phyloP scores from a whole-genome alignment of 192 early-diverging fungal genomes.

The Backusella australiensis region DNA sequence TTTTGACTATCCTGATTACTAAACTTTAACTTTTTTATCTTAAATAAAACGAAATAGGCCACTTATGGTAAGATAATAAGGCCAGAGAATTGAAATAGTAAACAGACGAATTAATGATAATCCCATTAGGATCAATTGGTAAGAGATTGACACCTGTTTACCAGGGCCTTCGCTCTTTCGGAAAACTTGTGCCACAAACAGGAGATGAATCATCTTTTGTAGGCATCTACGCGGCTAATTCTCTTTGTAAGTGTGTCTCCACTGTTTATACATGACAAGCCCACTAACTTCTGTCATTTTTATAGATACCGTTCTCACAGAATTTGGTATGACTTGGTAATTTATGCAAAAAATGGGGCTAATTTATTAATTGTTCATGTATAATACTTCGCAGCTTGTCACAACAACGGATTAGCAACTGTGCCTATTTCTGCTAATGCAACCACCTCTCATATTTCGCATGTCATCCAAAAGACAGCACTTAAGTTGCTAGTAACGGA shows the following conservation, averaged over 20 bases:
- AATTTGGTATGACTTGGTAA: slow-evolving; percentile 3
- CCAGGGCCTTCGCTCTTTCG: slow-evolving; percentile 12
- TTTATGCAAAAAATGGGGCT: neutral
- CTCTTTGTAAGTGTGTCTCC: slow-evolving; percentile 35
- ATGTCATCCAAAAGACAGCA: slow-evolving; percentile 18
- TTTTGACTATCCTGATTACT: neutral
- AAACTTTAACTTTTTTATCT: slow-evolving; percentile 1
- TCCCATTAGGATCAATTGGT: neutral
- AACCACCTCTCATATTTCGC: slow-evolving; percentile 20
- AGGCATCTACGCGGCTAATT: slow-evolving; percentile 30
- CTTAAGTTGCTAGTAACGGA: slow-evolving; percentile 6
- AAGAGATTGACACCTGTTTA: slow-evolving; percentile 10
- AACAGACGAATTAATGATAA: neutral
- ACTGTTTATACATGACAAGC: neutral
- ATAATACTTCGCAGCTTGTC: slow-evolving; percentile 6
- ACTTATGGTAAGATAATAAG: slow-evolving; percentile 38
- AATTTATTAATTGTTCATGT: neutral
- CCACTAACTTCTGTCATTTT: neutral
- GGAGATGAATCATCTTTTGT: slow-evolving; percentile 34
- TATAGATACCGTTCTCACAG: slow-evolving; percentile 15
- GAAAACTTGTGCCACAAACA: slow-evolving; percentile 21
- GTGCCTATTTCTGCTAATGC: slow-evolving; percentile 28
- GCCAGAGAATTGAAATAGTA: neutral
- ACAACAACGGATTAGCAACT: slow-evolving; percentile 24
- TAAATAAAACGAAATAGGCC: slow-evolving; percentile 15